A percentile compares a stretch with the other conserved stretches of the same genome.
phyloP scores from a whole-genome alignment of 352 stramenopile genomes.

The Pythium rishiriense region DNA sequence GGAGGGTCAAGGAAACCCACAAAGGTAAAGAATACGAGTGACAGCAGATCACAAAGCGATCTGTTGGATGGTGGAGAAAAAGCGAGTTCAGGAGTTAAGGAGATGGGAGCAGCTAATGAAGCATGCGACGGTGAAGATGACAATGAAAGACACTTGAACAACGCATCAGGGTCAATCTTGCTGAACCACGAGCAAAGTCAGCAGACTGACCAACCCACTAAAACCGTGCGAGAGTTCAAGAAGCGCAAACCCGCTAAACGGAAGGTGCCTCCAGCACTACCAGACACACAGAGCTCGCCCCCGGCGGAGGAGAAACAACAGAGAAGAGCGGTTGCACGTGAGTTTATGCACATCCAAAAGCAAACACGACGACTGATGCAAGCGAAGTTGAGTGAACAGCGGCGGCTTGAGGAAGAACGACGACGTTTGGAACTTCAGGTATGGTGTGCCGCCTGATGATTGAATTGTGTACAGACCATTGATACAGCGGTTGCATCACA shows the following conservation, averaged over 20 bases:
- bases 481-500: background rate
- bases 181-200: background rate
- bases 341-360: slow-evolving; percentile 72
- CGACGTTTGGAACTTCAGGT: slow-evolving; percentile 55
- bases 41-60: background rate
- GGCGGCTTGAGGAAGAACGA: slow-evolving; percentile 33
- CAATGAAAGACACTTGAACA: background rate
- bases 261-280: background rate
- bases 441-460: background rate
- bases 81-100: background rate
- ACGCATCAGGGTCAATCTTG: slow-evolving; percentile 7
- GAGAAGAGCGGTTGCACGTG: slow-evolving; percentile 54
- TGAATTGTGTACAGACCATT: background rate
- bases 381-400: slow-evolving; percentile 38
- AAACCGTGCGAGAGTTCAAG: background rate
- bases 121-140: slow-evolving; percentile 1
- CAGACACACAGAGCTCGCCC: background rate
- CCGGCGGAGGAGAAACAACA: slow-evolving; percentile 35
- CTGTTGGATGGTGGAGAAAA: background rate
- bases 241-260: slow-evolving; percentile 16
- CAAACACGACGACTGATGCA: slow-evolving; percentile 39
- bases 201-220: background rate
- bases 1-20: background rate
- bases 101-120: background rate
- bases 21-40: slow-evolving; percentile 1